Conservation (phyloP, 495 filamentous ascomycete species). For the Beverwykella pulmonaria region DNA sequence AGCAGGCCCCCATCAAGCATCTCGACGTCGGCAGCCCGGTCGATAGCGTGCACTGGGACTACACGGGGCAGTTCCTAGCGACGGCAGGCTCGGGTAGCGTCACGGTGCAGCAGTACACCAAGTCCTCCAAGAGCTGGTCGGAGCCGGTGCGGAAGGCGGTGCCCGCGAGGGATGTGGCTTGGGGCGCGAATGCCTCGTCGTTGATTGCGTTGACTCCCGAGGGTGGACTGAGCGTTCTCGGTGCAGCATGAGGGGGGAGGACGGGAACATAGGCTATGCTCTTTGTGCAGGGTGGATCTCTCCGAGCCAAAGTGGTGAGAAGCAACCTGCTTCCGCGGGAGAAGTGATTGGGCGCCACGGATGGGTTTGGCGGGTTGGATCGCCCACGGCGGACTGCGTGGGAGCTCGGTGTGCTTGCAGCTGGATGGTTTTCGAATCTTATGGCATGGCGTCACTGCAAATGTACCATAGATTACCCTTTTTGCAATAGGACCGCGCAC, state of each 20-base stretch:
- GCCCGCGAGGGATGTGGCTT: conserved; percentile 70
- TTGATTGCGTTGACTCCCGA: conserved; percentile 73
- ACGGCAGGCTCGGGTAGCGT: conserved; percentile 78
- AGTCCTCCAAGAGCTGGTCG: conserved; percentile 81
- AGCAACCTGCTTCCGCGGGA: background rate
- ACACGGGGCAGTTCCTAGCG: conserved; percentile 90
- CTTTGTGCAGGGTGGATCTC: background rate
- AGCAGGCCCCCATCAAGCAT: conserved; percentile 72
- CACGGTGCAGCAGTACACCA: conserved; percentile 84
- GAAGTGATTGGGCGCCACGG: background rate
- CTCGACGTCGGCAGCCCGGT: conserved; percentile 80
- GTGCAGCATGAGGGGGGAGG: conserved; percentile 31
- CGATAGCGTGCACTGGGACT: conserved; percentile 80
- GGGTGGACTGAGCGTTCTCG: conserved; percentile 70
- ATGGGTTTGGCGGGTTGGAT: background rate
- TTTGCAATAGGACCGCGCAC: background rate
- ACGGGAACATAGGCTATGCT: background rate
- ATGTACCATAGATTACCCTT: conserved; percentile 32
- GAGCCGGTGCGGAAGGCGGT: conserved; percentile 79
- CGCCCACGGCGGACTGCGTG: background rate
- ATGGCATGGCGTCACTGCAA: conserved; percentile 13
- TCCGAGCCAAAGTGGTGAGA: background rate
- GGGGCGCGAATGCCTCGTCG: conserved; percentile 74
- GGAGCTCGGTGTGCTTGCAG: background rate
- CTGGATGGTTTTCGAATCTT: background rate